A percentile compares a stretch with the other conserved stretches of the same genome.
These are phyloP conservation scores for Fusarium sacchari DNA, from an alignment of 2,329 filamentous ascomycete genomes.

Conservation along the genomic window DNA sequence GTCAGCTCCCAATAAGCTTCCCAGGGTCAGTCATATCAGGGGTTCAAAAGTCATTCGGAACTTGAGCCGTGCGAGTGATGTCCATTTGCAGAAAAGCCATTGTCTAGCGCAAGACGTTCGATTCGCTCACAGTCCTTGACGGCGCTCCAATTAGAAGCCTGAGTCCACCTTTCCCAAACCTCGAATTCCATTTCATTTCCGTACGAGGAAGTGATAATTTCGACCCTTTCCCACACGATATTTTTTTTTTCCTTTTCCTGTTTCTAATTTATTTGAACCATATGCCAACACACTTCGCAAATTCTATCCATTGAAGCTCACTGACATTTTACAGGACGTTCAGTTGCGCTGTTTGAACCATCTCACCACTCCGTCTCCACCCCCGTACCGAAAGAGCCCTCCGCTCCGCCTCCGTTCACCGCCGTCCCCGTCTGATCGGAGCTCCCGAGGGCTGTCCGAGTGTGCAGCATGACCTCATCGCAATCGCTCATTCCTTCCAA, in stretches of 20 bases:
- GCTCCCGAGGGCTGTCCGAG: slow-evolving; percentile 20
- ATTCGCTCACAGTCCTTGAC: slow-evolving; percentile 38
- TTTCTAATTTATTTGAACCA: neutral
- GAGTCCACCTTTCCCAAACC: slow-evolving; percentile 37
- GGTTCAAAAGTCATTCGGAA: slow-evolving; percentile 24
- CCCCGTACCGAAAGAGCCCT: slow-evolving; percentile 38
- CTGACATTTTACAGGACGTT: neutral
- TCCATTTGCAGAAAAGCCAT: slow-evolving; percentile 38
- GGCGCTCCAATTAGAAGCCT: slow-evolving; percentile 40
- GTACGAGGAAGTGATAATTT: slow-evolving; percentile 16
- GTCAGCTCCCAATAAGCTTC: slow-evolving; percentile 14
- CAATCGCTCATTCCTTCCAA: neutral
- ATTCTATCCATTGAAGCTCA: neutral
- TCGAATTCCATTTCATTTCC: slow-evolving; percentile 40
- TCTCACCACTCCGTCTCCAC: slow-evolving; percentile 25
- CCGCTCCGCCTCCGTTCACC: slow-evolving; percentile 43
- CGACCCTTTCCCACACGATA: neutral
- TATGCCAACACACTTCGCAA: neutral
- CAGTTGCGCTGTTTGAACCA: slow-evolving; percentile 10
- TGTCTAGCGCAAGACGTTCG: slow-evolving; percentile 39
- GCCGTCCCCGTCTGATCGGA: slow-evolving; percentile 36
- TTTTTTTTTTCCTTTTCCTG: neutral
- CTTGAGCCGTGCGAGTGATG: slow-evolving; percentile 17
- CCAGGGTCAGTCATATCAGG: slow-evolving; percentile 1
- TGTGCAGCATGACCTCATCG: slow-evolving; percentile 12